A percentile compares a stretch with the other conserved stretches of the same genome.
phyloP scores from a whole-genome alignment of 345 rosid genomes.

The Hibiscus trionum region DNA sequence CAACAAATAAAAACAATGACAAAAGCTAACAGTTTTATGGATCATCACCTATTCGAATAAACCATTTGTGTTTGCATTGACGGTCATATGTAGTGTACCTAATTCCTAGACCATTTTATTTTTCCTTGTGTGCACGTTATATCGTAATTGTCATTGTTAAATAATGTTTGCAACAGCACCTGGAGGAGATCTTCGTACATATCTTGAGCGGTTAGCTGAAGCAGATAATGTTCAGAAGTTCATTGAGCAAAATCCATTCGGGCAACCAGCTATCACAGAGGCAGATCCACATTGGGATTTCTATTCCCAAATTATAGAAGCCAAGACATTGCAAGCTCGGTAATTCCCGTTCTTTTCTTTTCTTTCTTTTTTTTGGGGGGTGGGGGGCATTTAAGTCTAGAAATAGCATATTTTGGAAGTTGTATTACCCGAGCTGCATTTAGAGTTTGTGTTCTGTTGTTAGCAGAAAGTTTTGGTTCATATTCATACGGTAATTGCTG shows the following conservation, averaged over 20 bases:
- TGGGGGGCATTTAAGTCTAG: not conserved
- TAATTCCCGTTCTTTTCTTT: not conserved
- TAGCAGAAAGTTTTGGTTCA: not conserved
- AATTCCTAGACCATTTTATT: not conserved
- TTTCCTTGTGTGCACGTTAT: not conserved
- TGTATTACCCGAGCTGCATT: not conserved
- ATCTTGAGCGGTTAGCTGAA: conserved; percentile 54
- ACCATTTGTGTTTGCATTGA: not conserved
- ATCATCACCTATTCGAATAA: not conserved
- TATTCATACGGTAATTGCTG: not conserved
- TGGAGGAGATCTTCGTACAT: conserved; percentile 65
- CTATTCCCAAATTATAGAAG: conserved; percentile 33
- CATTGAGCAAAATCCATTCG: conserved; percentile 64
- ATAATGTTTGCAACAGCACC: conserved; percentile 39
- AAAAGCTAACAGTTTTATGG: not conserved
- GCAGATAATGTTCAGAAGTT: conserved; percentile 52
- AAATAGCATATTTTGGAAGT: not conserved
- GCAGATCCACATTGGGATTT: conserved; percentile 47
- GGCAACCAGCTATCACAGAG: conserved; percentile 48
- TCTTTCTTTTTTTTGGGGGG: not conserved
- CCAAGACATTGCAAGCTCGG: not conserved
- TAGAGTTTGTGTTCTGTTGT: not conserved
- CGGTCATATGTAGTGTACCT: conserved; percentile 1
- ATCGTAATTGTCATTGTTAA: not conserved
- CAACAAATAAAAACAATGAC: not conserved